Evolutionary conservation across 2,329 filamentous ascomycete genomes (phyloP), one percentile per base, ranked within the genome.

Genomic region (Gliomastix tumulicola): DNA sequence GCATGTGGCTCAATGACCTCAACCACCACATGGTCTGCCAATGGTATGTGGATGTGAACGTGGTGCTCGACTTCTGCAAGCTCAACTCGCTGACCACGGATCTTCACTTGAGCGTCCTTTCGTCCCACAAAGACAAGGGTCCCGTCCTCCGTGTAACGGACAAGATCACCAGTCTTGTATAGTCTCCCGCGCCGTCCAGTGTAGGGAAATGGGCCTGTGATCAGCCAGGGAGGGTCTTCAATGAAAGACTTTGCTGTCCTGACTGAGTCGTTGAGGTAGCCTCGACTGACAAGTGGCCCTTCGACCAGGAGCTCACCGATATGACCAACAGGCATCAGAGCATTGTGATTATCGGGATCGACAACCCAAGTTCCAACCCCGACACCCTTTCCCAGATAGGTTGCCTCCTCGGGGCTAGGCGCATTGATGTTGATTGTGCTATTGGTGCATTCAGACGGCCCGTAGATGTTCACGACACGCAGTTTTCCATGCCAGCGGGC

Each of bases 1-100:
- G n/a, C n/a, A 3, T 28, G 20, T 30, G 56, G 44, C 34, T 63
- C n/a, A 21, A 36, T 20, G 15, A 36, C 19, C 5, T 38, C 35
- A 8, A 37, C 39, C 5, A 43, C 41, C 16, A 44, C 42, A 7
- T 44, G 44, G 4, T 44, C 43, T 11, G 44, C 32, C 3, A 38
- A 36, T n/a, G 16, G 45, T 35, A 22, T 0, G 52, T 41, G 1
- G 66, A 60, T n/a, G 74, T 47, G 18, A 61, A 37, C 31, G 12
- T 39, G 34, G 25, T 42, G 28, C 22, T 56, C 53, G 5, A 57
- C 41, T 15, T 59, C 58, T 0, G 44, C 49, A 4, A 74, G 59
- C 52, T 74, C 79, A 30, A 77, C 62, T 21, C 74, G 56, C 39
- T 69, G 77, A 10, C 80, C 80, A 10, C 68, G 65, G 69, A 78